Evolutionary conservation across 441 rosid species (phyloP).

Genomic region (Kokia cookei): DNA sequence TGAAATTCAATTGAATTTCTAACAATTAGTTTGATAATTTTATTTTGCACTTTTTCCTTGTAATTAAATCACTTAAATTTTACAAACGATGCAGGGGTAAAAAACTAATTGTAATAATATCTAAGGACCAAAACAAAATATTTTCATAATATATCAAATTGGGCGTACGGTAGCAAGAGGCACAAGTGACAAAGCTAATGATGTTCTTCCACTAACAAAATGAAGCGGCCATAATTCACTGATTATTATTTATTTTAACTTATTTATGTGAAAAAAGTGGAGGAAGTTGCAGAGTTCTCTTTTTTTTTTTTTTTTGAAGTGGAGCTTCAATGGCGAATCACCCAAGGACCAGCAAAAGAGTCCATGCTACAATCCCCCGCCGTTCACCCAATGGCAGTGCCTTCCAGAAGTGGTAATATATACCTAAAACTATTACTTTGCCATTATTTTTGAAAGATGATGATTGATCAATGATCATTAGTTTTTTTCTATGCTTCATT

Average conservation of each 20-base stretch:
- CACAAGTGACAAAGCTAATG: neutral
- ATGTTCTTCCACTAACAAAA: neutral
- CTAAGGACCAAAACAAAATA: neutral
- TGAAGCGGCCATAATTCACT: neutral
- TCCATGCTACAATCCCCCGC: constrained; percentile 31
- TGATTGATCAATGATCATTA: neutral
- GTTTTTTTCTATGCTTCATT: neutral
- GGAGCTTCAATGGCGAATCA: constrained; percentile 48
- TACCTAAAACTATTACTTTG: neutral
- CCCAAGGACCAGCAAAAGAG: constrained; percentile 57
- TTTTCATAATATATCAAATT: neutral
- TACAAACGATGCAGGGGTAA: no score
- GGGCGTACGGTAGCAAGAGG: neutral
- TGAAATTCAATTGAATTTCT: no score
- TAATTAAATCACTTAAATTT: no score
- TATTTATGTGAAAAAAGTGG: neutral
- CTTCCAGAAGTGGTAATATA: constrained; percentile 55
- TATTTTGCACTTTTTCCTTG: no score
- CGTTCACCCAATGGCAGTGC: constrained; percentile 84
- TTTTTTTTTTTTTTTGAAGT: constrained; percentile 13
- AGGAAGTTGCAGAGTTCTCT: constrained; percentile 17
- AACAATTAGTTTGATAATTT: no score
- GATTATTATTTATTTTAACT: neutral
- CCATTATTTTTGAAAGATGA: neutral
- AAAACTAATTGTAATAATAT: neutral